These are phyloP conservation scores for Colletotrichum aenigma DNA, from an alignment of 2,329 filamentous ascomycete genomes.

Conservation along the genomic window DNA sequence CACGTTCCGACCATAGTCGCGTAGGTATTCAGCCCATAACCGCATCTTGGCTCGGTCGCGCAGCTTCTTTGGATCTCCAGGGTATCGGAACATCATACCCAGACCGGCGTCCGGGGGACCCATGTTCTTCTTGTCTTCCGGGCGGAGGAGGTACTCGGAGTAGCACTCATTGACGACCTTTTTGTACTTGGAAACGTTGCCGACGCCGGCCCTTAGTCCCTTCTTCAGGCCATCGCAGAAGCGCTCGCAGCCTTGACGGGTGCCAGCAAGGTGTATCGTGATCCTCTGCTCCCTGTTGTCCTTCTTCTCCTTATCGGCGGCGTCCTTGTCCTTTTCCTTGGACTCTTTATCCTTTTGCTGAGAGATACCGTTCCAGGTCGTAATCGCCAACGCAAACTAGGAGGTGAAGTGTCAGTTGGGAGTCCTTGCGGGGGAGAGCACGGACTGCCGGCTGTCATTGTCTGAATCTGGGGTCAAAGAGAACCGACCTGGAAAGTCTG, in stretches of 20 bases:
- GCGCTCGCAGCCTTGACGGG: conserved; percentile 85
- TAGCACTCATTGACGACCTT: conserved; percentile 85
- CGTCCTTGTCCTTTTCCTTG: conserved; percentile 43
- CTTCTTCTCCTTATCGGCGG: conserved; percentile 36
- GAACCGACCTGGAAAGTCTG: conserved; percentile 75
- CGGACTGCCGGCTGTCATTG: not conserved
- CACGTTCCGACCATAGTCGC: conserved; percentile 92
- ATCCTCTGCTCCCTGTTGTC: conserved; percentile 76
- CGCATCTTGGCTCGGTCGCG: conserved; percentile 97
- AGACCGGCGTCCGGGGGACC: conserved; percentile 89
- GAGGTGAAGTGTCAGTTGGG: not conserved
- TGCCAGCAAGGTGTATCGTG: conserved; percentile 89
- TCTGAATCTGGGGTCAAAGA: not conserved
- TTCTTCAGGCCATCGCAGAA: conserved; percentile 97
- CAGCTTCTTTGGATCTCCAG: conserved; percentile 91
- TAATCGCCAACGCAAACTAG: conserved; percentile 89
- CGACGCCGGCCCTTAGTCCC: conserved; percentile 84
- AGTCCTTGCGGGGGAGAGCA: not conserved
- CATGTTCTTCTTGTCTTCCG: conserved; percentile 65
- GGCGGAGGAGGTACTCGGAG: conserved; percentile 79
- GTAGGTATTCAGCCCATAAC: conserved; percentile 93
- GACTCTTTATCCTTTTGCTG: conserved; percentile 58
- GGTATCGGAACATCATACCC: conserved; percentile 91
- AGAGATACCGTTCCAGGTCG: conserved; percentile 85
- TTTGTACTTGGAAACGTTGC: conserved; percentile 84